phyloP scores from a whole-genome alignment of 2,329 filamentous ascomycete species.

The Ceratocystiopsis sp. region DNA sequence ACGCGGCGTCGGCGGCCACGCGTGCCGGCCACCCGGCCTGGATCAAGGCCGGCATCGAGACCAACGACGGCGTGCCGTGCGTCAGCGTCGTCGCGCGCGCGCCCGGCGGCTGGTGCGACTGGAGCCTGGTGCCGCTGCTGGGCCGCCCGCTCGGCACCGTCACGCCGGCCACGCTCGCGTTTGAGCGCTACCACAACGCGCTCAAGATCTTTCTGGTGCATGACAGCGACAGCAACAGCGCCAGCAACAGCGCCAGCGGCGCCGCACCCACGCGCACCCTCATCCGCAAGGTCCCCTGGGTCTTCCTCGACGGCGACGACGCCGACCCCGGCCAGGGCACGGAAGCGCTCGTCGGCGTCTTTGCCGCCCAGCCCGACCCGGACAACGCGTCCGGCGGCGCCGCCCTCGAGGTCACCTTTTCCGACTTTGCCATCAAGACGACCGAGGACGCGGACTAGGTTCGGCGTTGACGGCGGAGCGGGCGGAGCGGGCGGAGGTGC shows the following conservation, averaged over 20 bases:
- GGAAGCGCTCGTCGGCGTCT: constrained; percentile 7
- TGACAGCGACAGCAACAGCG: too few relatives aligned
- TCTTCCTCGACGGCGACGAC: constrained; percentile 6
- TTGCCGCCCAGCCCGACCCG: constrained; percentile 7
- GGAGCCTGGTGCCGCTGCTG: constrained; percentile 8
- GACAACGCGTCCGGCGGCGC: constrained; percentile 3
- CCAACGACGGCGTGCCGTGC: constrained; percentile 6
- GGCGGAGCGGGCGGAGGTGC: too few relatives aligned
- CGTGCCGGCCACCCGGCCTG: constrained; percentile 6
- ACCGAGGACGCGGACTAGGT: too few relatives aligned
- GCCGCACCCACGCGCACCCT: too few relatives aligned
- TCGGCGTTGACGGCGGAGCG: too few relatives aligned
- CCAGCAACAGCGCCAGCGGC: too few relatives aligned
- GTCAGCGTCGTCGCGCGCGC: constrained; percentile 5
- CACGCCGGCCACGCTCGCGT: constrained; percentile 2
- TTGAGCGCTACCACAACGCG: constrained; percentile 6
- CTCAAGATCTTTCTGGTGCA: constrained; percentile 4
- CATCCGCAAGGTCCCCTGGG: constrained; percentile 10
- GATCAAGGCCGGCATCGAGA: constrained; percentile 10
- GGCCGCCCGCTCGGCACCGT: not conserved
- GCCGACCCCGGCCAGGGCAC: too few relatives aligned
- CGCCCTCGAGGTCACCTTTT: constrained; percentile 3
- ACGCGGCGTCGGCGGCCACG: not conserved
- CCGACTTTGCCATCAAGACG: constrained; percentile 3
- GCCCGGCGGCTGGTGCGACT: constrained; percentile 6